Evolutionary conservation across 2,329 filamentous ascomycete species (phyloP).

Genomic region (Verticillium zaregamsianum): DNA sequence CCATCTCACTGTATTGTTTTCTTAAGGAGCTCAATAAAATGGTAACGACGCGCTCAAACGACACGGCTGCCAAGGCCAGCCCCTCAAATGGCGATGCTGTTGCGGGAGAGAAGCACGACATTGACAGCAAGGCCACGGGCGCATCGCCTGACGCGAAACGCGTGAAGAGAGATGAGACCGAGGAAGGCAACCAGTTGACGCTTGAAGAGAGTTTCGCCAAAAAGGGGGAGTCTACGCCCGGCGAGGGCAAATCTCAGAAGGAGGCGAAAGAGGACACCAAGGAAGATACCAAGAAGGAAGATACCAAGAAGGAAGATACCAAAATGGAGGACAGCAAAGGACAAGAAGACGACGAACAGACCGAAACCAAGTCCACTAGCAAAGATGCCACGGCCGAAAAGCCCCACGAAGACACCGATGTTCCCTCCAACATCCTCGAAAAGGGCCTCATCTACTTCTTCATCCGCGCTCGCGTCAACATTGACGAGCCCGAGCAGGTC

Average conservation of each 20-base stretch:
- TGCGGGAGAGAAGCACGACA: constrained; percentile 9
- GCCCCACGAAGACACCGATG: constrained; percentile 6
- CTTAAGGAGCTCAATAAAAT: background rate
- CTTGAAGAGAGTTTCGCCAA: constrained; percentile 9
- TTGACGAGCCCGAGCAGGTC: constrained; percentile 64
- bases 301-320: background rate
- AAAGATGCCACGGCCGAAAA: constrained; percentile 7
- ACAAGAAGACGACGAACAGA: background rate
- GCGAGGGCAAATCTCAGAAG: background rate
- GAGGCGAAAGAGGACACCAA: background rate
- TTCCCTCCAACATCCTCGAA: constrained; percentile 59
- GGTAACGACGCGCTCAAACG: background rate
- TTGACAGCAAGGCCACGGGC: background rate
- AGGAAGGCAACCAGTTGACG: constrained; percentile 4
- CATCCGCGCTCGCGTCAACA: constrained; percentile 70
- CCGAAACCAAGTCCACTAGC: background rate
- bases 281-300: background rate
- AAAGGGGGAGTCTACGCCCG: background rate
- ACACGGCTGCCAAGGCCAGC: background rate
- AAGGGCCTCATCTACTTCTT: constrained; percentile 93
- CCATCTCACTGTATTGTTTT: no score
- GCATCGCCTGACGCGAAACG: constrained; percentile 9
- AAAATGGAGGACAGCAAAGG: background rate
- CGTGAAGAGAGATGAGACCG: constrained; percentile 6
- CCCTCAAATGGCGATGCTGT: background rate